phyloP scores from a whole-genome alignment of 2,329 filamentous ascomycete genomes.

The Pestalotiopsis sp. region DNA sequence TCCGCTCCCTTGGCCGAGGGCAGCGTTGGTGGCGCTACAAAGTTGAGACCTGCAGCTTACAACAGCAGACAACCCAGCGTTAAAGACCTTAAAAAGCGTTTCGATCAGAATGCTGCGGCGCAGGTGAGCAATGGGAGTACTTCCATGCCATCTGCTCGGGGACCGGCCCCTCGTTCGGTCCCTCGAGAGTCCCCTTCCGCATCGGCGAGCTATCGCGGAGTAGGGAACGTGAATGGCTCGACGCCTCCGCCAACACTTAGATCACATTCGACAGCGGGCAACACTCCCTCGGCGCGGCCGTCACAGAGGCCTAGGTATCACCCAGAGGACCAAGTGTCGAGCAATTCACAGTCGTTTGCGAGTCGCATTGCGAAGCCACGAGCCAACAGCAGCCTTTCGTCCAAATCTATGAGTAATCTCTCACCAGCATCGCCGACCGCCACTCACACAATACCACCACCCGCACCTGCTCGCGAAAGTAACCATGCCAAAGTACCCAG shows the following conservation, averaged over 20 bases:
- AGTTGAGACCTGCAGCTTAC: slow-evolving; percentile 33
- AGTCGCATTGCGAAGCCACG: slow-evolving; percentile 61
- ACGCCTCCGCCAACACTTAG: slow-evolving; percentile 42
- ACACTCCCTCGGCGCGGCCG: slow-evolving; percentile 27
- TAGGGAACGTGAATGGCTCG: slow-evolving; percentile 34
- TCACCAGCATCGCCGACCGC: slow-evolving; percentile 31
- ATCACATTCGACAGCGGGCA: slow-evolving; percentile 30
- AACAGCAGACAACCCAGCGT: slow-evolving; percentile 64
- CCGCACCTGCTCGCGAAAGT: slow-evolving; percentile 31
- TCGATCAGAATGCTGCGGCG: slow-evolving; percentile 63
- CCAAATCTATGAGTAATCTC: slow-evolving; percentile 48
- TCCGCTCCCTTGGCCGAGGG: slow-evolving; percentile 59
- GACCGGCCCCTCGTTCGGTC: slow-evolving; percentile 34
- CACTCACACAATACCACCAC: slow-evolving; percentile 22
- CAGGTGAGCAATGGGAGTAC: slow-evolving; percentile 13
- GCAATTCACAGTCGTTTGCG: slow-evolving; percentile 61
- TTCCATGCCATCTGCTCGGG: slow-evolving; percentile 38
- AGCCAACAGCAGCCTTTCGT: slow-evolving; percentile 37
- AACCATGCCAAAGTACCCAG: slow-evolving; percentile 31
- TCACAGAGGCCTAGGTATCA: slow-evolving; percentile 51
- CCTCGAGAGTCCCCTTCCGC: slow-evolving; percentile 38
- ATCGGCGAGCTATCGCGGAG: slow-evolving; percentile 36
- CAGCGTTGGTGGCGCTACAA: slow-evolving; percentile 31
- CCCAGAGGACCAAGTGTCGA: slow-evolving; percentile 54
- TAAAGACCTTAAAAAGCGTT: slow-evolving; percentile 78